Percentiles rank a stretch among this genome's conserved stretches.
Conservation (phyloP, 768 basidiomycete species). For the Hericium coralloides region DNA sequence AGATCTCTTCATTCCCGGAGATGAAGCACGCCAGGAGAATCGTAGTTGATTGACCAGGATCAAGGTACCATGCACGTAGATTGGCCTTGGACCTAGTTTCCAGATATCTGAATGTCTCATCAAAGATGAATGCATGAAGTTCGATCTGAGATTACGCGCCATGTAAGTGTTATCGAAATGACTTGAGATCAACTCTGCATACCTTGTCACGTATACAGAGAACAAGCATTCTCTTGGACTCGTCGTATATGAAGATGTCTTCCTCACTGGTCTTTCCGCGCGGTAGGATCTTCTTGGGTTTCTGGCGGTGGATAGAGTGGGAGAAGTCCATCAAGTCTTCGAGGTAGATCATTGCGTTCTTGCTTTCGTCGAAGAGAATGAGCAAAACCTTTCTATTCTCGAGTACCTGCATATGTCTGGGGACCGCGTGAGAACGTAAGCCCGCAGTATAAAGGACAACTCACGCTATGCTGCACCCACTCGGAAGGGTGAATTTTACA, state of each 20-base stretch:
- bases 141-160: slow-evolving; percentile 13
- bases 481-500: slow-evolving; percentile 3
- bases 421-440: background rate
- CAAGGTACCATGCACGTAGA: slow-evolving; percentile 28
- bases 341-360: slow-evolving; percentile 5
- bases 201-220: no score
- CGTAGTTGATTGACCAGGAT: slow-evolving; percentile 20
- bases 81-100: slow-evolving; percentile 34
- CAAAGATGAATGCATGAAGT: slow-evolving; percentile 39
- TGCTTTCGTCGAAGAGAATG: background rate
- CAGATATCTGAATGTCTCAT: slow-evolving; percentile 35
- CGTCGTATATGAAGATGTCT: slow-evolving; percentile 40
- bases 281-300: slow-evolving; percentile 19
- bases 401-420: slow-evolving; percentile 7
- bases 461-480: slow-evolving; percentile 1
- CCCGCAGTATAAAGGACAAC: background rate
- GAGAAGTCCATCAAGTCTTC: background rate
- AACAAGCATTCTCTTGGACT: slow-evolving; percentile 28
- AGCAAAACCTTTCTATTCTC: background rate
- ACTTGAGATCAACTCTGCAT: no score
- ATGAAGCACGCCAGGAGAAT: slow-evolving; percentile 36
- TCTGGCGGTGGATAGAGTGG: background rate
- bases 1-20: slow-evolving; percentile 41
- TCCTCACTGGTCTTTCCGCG: slow-evolving; percentile 38
- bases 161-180: no score